Conservation (phyloP, 805 yeast genomes). For the Kluyveromyces lactis region DNA sequence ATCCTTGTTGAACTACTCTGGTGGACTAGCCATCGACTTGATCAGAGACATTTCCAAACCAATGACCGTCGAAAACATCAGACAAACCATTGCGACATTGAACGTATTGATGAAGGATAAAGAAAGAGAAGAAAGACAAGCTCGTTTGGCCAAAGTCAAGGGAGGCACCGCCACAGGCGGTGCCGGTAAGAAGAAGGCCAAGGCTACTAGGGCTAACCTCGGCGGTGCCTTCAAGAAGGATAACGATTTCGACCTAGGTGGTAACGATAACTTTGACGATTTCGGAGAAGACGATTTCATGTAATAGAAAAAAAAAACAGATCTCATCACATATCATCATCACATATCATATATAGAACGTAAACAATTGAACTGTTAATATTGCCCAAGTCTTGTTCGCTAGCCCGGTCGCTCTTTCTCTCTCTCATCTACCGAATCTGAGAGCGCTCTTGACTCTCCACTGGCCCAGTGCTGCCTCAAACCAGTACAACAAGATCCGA, state of each 20-base stretch:
- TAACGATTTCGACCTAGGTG: conserved; percentile 45
- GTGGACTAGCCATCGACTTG: conserved; percentile 73
- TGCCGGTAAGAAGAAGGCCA: conserved; percentile 92
- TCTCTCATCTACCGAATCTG: too few species aligned
- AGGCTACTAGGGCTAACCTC: conserved; percentile 62
- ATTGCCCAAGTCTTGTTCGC: too few species aligned
- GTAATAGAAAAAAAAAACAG: too few species aligned
- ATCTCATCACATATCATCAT: too few species aligned
- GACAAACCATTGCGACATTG: conserved; percentile 80
- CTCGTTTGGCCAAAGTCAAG: conserved; percentile 61
- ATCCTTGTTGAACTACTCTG: conserved; percentile 59
- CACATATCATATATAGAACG: not conserved
- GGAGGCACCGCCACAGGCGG: conserved; percentile 89
- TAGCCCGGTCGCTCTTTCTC: too few species aligned
- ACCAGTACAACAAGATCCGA: too few species aligned
- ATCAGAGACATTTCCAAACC: conserved; percentile 81
- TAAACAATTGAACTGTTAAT: too few species aligned
- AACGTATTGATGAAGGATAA: conserved; percentile 77
- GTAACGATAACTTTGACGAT: conserved; percentile 44
- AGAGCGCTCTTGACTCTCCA: too few species aligned
- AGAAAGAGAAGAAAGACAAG: conserved; percentile 83
- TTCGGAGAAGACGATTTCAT: conserved; percentile 77
- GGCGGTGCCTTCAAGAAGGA: conserved; percentile 60
- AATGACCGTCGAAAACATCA: conserved; percentile 66
- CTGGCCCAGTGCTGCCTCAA: too few species aligned